Percentiles rank a stretch among this genome's conserved stretches.
These are phyloP conservation scores for Hymenoscyphus scutula DNA, from an alignment of 2,329 filamentous ascomycete species.

Conservation along the genomic window DNA sequence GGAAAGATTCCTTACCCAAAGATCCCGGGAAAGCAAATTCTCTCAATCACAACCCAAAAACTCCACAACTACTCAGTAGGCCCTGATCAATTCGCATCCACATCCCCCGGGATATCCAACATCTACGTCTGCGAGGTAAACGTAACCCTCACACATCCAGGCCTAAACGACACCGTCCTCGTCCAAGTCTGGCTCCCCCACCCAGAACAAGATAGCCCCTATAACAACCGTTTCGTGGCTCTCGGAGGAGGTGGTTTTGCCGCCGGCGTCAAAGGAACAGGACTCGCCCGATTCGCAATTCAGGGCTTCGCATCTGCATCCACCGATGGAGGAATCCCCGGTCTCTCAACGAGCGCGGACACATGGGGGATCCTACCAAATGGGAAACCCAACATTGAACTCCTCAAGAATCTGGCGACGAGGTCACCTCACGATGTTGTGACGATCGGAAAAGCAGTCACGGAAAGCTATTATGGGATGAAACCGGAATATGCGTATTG, in stretches of 20 bases:
- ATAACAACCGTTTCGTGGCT: background rate
- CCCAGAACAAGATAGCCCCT: background rate
- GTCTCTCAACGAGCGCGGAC: background rate
- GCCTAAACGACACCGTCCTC: background rate
- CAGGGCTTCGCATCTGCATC: background rate
- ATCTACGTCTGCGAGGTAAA: background rate
- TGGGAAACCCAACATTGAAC: background rate
- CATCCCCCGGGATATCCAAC: background rate
- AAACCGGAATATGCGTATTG: constrained; percentile 39
- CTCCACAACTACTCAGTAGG: background rate
- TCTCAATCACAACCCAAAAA: background rate
- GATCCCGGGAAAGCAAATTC: background rate
- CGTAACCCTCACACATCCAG: background rate
- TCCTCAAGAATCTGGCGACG: constrained; percentile 35
- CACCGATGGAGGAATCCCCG: background rate
- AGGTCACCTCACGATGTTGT: constrained; percentile 38
- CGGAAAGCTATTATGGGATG: constrained; percentile 37
- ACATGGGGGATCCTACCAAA: background rate
- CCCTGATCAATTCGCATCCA: background rate
- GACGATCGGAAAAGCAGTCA: constrained; percentile 38
- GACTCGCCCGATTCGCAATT: background rate
- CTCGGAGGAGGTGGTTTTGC: background rate
- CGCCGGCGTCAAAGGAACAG: background rate
- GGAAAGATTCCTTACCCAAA: background rate
- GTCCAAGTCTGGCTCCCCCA: background rate